phyloP scores from a whole-genome alignment of 805 yeast genomes.

The Ogataea henricii region DNA sequence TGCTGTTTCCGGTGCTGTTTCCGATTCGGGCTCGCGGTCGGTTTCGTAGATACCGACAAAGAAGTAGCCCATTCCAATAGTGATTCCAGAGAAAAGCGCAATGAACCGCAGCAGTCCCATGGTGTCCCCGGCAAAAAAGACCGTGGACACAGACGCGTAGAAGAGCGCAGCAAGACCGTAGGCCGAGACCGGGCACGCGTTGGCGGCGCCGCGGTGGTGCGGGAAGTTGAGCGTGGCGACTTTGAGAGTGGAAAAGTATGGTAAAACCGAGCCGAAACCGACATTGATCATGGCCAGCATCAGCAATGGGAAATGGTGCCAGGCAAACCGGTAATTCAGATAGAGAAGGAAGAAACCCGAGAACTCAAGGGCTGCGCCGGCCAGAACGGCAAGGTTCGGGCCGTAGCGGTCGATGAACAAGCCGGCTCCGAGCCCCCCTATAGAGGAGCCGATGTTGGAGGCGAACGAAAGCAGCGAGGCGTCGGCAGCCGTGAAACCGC shows the following conservation, averaged over 20 bases:
- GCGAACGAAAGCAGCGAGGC: constrained; percentile 68
- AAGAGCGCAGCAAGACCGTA: constrained; percentile 73
- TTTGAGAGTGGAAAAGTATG: constrained; percentile 60
- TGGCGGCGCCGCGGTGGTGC: constrained; percentile 66
- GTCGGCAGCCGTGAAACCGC: constrained; percentile 58
- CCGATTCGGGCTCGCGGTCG: constrained; percentile 32
- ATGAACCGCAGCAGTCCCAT: constrained; percentile 58
- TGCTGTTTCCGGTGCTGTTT: too few relatives aligned
- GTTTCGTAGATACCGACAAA: constrained; percentile 42
- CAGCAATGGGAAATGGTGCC: constrained; percentile 43
- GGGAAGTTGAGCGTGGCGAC: constrained; percentile 69
- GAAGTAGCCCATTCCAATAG: constrained; percentile 46
- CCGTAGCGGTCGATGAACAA: constrained; percentile 63
- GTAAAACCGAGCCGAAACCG: constrained; percentile 68
- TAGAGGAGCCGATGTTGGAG: constrained; percentile 61
- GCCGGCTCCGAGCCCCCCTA: constrained; percentile 76
- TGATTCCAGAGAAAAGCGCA: constrained; percentile 50
- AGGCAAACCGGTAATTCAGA: constrained; percentile 43
- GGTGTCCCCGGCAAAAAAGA: constrained; percentile 52
- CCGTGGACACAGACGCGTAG: constrained; percentile 58
- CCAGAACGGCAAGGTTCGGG: constrained; percentile 50
- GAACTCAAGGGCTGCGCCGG: constrained; percentile 59
- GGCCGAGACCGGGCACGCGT: constrained; percentile 65
- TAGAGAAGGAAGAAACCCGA: constrained; percentile 55
- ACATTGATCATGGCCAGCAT: constrained; percentile 51